A percentile compares a stretch with the other conserved stretches of the same genome.
These are phyloP conservation scores for Alternaria triticina DNA, from an alignment of 2,329 filamentous ascomycete genomes.

Conservation along the genomic window DNA sequence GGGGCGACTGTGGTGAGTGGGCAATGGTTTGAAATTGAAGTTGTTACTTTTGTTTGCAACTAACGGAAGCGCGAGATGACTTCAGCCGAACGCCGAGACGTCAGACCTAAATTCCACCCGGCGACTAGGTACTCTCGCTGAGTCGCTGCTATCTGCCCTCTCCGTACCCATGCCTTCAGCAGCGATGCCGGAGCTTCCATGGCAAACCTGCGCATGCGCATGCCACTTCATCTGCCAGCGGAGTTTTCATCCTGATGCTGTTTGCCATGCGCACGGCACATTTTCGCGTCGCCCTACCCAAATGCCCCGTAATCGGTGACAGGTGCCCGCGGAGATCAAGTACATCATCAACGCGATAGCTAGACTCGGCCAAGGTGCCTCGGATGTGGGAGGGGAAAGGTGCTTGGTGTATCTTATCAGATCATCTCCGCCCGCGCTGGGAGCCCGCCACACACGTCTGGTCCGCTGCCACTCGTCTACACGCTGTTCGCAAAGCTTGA, in stretches of 20 bases:
- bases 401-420: slow-evolving; percentile 34
- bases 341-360: slow-evolving; percentile 21
- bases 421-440: slow-evolving; percentile 30
- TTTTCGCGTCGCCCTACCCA: background rate
- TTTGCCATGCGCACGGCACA: background rate
- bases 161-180: slow-evolving; percentile 6
- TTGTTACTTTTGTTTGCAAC: slow-evolving; percentile 40
- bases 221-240: background rate
- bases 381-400: slow-evolving; percentile 18
- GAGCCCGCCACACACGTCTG: slow-evolving; percentile 1
- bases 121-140: slow-evolving; percentile 7
- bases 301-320: background rate
- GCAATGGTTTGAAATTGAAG: slow-evolving; percentile 22
- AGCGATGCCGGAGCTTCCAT: slow-evolving; percentile 23
- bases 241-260: background rate
- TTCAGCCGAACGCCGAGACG: slow-evolving; percentile 35
- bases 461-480: background rate
- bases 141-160: slow-evolving; percentile 3
- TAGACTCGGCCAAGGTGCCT: slow-evolving; percentile 19
- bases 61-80: slow-evolving; percentile 30
- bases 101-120: slow-evolving; percentile 22
- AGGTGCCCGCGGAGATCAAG: slow-evolving; percentile 14
- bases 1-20: slow-evolving; percentile 15
- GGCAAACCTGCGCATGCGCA: slow-evolving; percentile 1
- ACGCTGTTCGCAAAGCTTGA: background rate